Percentiles rank a stretch among this genome's conserved stretches.
These are phyloP conservation scores for Vitellaria paradoxa DNA, from an alignment of 179 eudicot genomes.

Conservation along the genomic window DNA sequence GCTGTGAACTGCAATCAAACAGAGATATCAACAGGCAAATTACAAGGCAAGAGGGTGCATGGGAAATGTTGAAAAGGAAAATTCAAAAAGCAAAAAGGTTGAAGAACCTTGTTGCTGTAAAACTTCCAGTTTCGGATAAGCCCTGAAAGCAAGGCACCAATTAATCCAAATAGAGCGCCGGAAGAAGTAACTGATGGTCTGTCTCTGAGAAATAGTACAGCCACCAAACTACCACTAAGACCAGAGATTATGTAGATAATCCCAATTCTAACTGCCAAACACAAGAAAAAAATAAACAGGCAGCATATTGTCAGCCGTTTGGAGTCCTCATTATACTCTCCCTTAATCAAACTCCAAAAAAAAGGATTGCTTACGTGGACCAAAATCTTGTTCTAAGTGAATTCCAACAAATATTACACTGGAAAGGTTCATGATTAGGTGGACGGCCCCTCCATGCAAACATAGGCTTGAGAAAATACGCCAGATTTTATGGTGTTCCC, in stretches of 20 bases:
- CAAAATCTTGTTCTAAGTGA: conserved; percentile 79
- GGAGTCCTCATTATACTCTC: background rate
- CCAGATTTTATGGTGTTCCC: conserved; percentile 42
- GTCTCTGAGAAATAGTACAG: conserved; percentile 59
- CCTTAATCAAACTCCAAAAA: background rate
- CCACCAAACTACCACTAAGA: conserved; percentile 49
- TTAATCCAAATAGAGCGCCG: conserved; percentile 76
- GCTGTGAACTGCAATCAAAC: conserved; percentile 46
- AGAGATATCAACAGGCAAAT: conserved; percentile 5
- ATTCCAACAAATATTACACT: conserved; percentile 61
- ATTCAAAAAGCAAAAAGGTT: background rate
- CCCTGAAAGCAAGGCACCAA: conserved; percentile 69
- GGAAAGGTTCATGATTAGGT: conserved; percentile 55
- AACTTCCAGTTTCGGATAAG: conserved; percentile 66
- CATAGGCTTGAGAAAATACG: conserved; percentile 53
- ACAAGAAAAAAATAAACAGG: background rate
- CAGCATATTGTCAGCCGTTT: too few species aligned
- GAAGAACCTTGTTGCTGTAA: conserved; percentile 58
- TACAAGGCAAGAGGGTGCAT: background rate
- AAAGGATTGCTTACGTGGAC: conserved; percentile 47
- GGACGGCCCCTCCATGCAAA: conserved; percentile 74
- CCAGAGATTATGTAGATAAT: conserved; percentile 65
- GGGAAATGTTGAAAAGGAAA: background rate
- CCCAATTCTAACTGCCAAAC: conserved; percentile 65
- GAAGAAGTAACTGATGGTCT: conserved; percentile 65